phyloP scores from a whole-genome alignment of 2,329 filamentous ascomycete species.

The Sarocladium kiliense region DNA sequence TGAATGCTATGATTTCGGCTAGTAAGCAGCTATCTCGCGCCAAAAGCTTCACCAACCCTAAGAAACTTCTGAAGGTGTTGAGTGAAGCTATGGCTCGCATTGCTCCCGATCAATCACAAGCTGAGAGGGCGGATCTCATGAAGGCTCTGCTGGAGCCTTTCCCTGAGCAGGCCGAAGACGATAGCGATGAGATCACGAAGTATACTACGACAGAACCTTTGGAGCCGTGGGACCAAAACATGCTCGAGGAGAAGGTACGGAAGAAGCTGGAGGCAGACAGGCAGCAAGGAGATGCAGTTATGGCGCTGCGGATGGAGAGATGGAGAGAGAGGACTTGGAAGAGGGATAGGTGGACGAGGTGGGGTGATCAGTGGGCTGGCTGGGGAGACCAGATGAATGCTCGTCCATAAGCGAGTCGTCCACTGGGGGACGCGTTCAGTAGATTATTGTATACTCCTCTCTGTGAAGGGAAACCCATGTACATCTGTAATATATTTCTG shows the following conservation, averaged over 20 bases:
- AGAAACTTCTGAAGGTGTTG: neutral
- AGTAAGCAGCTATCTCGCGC: conserved; percentile 15
- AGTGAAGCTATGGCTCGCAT: neutral
- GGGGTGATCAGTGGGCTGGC: neutral
- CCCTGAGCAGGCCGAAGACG: no score
- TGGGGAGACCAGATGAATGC: neutral
- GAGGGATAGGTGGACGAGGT: neutral
- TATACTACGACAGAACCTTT: neutral
- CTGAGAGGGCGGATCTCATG: neutral
- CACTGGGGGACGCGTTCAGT: no score
- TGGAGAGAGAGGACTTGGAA: neutral
- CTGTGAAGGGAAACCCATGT: no score
- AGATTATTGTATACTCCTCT: no score
- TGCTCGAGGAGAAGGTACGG: neutral
- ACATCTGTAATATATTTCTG: no score
- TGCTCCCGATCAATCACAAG: neutral
- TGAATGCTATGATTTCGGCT: conserved; percentile 22
- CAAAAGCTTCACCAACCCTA: neutral
- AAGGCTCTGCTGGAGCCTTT: neutral
- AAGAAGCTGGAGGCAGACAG: neutral
- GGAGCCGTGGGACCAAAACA: neutral
- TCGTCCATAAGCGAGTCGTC: neutral
- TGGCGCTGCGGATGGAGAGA: neutral
- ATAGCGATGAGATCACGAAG: no score
- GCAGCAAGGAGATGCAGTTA: neutral